Conservation (phyloP, 2,329 filamentous ascomycete genomes). For the Helotiales sp. region DNA sequence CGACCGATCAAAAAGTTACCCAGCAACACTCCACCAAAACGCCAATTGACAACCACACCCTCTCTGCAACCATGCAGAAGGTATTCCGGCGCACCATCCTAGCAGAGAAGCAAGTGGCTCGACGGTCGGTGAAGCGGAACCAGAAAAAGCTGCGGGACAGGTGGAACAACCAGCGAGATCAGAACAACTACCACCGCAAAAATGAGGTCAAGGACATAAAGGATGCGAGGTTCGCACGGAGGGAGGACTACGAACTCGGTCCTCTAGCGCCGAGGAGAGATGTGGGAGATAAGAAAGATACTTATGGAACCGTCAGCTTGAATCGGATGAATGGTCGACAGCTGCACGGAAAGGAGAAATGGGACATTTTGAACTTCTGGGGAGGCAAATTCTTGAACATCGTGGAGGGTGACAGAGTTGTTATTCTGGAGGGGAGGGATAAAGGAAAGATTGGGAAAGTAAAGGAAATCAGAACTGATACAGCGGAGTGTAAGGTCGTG, state of each 20-base stretch:
- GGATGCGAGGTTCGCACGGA: constrained; percentile 60
- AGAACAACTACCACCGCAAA: constrained; percentile 34
- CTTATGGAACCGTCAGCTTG: constrained; percentile 61
- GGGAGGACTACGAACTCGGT: constrained; percentile 80
- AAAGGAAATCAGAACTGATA: constrained; percentile 55
- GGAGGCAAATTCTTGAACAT: constrained; percentile 62
- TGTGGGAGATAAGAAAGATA: constrained; percentile 60
- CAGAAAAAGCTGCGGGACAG: constrained; percentile 39
- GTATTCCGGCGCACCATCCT: constrained; percentile 68
- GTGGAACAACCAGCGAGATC: constrained; percentile 31
- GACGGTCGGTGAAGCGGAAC: constrained; percentile 48
- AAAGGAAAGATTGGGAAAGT: constrained; percentile 85
- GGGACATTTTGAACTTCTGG: constrained; percentile 42
- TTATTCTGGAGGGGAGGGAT: constrained; percentile 77
- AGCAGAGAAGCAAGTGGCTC: constrained; percentile 67
- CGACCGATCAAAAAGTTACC: constrained; percentile 29
- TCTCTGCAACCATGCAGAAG: constrained; percentile 65
- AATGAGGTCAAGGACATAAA: constrained; percentile 46
- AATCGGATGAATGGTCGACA: constrained; percentile 41
- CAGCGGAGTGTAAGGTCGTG: constrained; percentile 64
- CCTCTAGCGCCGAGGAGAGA: constrained; percentile 79
- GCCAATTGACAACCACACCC: constrained; percentile 16
- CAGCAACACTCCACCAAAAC: constrained; percentile 1
- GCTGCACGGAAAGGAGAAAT: constrained; percentile 25
- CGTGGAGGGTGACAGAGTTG: constrained; percentile 76